These are phyloP conservation scores for Rhododendron mucronatum DNA, from an alignment of 148 eudicot genomes.

Conservation along the genomic window DNA sequence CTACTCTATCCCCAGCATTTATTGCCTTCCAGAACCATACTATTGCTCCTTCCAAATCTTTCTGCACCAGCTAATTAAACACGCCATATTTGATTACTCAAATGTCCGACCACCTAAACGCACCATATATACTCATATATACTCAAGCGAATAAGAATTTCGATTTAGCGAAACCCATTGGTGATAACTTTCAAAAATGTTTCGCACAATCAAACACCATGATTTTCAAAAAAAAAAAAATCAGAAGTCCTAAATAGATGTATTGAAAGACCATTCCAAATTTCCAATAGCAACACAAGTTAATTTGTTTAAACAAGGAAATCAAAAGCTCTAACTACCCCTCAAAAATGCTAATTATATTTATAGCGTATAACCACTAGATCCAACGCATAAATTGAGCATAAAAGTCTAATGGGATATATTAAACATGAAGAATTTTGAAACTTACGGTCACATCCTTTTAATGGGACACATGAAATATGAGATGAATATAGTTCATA, in stretches of 20 bases:
- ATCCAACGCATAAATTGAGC: no score
- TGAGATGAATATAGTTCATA: background rate
- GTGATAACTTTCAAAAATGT: background rate
- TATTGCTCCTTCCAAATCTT: conserved; percentile 48
- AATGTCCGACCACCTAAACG: no score
- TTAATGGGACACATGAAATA: background rate
- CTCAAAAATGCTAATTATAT: background rate
- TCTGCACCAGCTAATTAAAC: conserved; percentile 37
- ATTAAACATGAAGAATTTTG: background rate
- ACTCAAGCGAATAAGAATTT: background rate
- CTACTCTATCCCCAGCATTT: conserved; percentile 55
- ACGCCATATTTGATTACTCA: background rate
- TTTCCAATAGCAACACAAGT: background rate
- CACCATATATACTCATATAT: background rate
- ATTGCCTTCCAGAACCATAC: conserved; percentile 49
- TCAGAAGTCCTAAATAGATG: background rate
- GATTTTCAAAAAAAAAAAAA: background rate
- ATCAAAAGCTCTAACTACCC: background rate
- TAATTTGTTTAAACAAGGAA: background rate
- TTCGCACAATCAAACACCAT: background rate
- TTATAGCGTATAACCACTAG: background rate
- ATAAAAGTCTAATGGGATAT: background rate
- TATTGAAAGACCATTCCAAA: background rate
- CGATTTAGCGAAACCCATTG: background rate
- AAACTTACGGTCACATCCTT: no score